Percentiles rank a stretch among this genome's conserved stretches.
Evolutionary conservation across 345 rosid genomes (phyloP).

Genomic region (Syzygium aqueum): DNA sequence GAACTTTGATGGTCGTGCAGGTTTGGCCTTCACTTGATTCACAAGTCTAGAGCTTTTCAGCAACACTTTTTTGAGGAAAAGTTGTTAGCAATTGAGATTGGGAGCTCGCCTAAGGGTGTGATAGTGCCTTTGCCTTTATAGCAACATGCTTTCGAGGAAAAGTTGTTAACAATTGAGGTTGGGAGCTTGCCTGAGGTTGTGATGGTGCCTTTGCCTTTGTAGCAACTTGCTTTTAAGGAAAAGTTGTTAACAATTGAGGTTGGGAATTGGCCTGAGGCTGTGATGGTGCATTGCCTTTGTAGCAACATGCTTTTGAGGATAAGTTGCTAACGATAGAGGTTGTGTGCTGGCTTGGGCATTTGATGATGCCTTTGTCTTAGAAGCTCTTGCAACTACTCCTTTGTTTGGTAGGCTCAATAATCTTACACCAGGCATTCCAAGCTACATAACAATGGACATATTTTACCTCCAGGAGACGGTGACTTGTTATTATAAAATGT

Average conservation of each 20-base stretch:
- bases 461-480: not conserved
- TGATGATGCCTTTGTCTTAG: not conserved
- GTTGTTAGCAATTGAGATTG: no score
- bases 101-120: no score
- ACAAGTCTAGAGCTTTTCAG: no score
- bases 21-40: no score
- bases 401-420: not conserved
- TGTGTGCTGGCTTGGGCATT: not conserved
- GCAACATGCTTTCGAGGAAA: no score
- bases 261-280: not conserved
- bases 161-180: not conserved
- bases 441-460: not conserved
- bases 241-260: not conserved
- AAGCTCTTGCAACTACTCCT: not conserved
- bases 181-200: no score
- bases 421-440: not conserved
- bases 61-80: no score
- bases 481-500: not conserved
- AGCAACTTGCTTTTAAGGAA: no score
- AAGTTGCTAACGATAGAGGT: not conserved
- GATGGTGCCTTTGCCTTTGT: no score
- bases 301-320: not conserved
- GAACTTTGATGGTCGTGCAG: no score
- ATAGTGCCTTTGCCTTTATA: no score
- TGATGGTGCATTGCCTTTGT: fast-evolving